These are phyloP conservation scores for Thelonectria olida DNA, from an alignment of 2,329 filamentous ascomycete genomes.

Conservation along the genomic window DNA sequence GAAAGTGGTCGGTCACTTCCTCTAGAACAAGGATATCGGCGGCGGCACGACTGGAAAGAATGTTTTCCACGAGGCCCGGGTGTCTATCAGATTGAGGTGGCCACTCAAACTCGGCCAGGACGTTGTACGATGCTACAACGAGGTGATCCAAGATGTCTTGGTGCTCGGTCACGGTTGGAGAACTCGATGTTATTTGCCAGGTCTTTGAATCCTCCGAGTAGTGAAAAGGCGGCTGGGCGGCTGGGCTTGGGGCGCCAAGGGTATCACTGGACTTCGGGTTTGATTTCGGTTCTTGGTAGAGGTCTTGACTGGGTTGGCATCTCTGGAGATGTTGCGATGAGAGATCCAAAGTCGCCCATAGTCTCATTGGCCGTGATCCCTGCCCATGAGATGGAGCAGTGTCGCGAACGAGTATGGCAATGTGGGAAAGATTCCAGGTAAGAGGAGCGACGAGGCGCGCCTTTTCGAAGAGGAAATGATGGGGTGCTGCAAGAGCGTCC, in stretches of 20 bases:
- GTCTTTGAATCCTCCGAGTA: neutral
- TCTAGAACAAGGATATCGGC: constrained; percentile 65
- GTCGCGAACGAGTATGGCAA: constrained; percentile 65
- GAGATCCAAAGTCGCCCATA: constrained; percentile 62
- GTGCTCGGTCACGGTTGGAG: neutral
- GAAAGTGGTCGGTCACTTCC: constrained; percentile 72
- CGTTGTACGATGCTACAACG: constrained; percentile 62
- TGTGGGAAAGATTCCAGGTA: constrained; percentile 56
- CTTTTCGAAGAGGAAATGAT: constrained; percentile 63
- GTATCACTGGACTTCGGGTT: neutral
- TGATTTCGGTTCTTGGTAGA: neutral
- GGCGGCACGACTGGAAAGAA: constrained; percentile 52
- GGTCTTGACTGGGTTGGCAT: constrained; percentile 2
- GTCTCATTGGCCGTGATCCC: constrained; percentile 59
- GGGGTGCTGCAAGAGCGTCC: constrained; percentile 53
- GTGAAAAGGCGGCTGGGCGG: constrained; percentile 24
- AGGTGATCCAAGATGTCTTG: constrained; percentile 31
- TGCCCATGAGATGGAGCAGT: constrained; percentile 38
- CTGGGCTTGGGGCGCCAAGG: neutral
- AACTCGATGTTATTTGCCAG: constrained; percentile 16
- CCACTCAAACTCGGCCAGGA: constrained; percentile 60
- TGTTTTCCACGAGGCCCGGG: constrained; percentile 52
- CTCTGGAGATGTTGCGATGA: constrained; percentile 24
- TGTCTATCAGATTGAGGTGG: constrained; percentile 55
- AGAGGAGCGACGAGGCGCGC: constrained; percentile 56